Base-by-base conservation (phyloP, 1,284 basidiomycete species). In the Sphaerobolus stellatus region DNA sequence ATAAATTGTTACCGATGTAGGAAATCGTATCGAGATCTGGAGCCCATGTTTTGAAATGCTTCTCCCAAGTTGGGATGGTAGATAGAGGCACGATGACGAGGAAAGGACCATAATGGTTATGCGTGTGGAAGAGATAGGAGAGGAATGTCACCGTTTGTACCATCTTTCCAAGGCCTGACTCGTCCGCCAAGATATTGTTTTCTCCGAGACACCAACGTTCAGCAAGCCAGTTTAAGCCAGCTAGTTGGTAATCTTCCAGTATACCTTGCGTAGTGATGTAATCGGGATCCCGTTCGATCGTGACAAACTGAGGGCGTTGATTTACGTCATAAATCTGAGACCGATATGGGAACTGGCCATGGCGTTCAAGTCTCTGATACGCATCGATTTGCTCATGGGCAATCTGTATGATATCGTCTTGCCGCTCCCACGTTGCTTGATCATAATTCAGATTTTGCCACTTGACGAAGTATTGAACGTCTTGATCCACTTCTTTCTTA, bases 101-200 rank as follows among this genome's bases (percentile, higher is more conserved):
- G 81, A 95, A 98, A 2, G 97, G 97, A 0, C 97, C 97, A 68
- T 92, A 98, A 70, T 98, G 96, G 55, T 90, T 83, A 74, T 90
- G 80, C 61, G 92, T 84, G 69, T 99, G 94, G 78, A 92, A 97
- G 52, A 99, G 88, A 68, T 93, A 99, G 0, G 94, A 96, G 31
- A 99, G 78, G 76, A 97, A 98, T 0, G 94, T 75, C 22, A 98
- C 96, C 0, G 94, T 97, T 77, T 99, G 97, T 9, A 99, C 95
- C 5, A 96, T 91, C 88, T 99, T 99, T 52, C 97, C 97, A 18
- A 99, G 87, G 69, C 97, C 97, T 97, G 99, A 99, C 80, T 99
- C 97, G 67, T 99, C 97, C 1, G 97, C 97, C 28, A 99, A 77
- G 62, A 99, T 98, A 29, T 97, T 97, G 66, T 98, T 98, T 64